Base-by-base conservation (phyloP, 2,329 filamentous ascomycete genomes). In the Penicillium sp. region DNA sequence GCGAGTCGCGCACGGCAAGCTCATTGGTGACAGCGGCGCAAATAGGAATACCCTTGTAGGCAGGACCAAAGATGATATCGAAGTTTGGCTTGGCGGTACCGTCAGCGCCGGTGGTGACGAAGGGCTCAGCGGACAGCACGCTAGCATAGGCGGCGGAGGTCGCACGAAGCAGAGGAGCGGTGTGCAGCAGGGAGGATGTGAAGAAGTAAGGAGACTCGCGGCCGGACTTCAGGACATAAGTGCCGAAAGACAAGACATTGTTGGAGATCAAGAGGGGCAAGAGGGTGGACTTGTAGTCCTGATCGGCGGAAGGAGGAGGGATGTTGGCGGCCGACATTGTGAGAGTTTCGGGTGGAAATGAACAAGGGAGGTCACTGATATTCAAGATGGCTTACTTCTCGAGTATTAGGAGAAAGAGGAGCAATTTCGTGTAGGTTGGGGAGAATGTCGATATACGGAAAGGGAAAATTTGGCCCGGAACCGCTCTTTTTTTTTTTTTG, bases 31-130 rank as follows among this genome's bases (percentile, higher is more conserved):
- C 88, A 2, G 90, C 83, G 14, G 89, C 87, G 40, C 90, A 89
- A n/a, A 97, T 84, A 1, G 92, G 91, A 61, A 97, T 96, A 40
- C 94, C 94, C 79, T 97, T 99, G 82, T 97, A 99, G 9, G 94
- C 93, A 2, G 94, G 93, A 14, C 85, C 92, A 75, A 97, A 97
- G 68, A 97, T 81, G 65, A 97, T 83, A 72, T 97, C 93, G 73
- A 95, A 85, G 60, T 79, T 75, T 61, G 83, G 83, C 44, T 63
- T 70, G 43, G 62, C 62, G 29, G 64, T 61, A 53, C 67, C 64
- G 51, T 73, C 65, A n/a, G 75, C 69, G 43, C 62, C 59, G 60
- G 60, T 67, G 34, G 64, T 66, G 39, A 74, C 70, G 60, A 77
- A 77, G 37, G 77, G 75, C 60, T 82, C 74, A n/a, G 73, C 63